Evolutionary conservation across 768 basidiomycete species (phyloP), one percentile per base, ranked within the genome.

Genomic region (Leucocoprinus birnbaumii): DNA sequence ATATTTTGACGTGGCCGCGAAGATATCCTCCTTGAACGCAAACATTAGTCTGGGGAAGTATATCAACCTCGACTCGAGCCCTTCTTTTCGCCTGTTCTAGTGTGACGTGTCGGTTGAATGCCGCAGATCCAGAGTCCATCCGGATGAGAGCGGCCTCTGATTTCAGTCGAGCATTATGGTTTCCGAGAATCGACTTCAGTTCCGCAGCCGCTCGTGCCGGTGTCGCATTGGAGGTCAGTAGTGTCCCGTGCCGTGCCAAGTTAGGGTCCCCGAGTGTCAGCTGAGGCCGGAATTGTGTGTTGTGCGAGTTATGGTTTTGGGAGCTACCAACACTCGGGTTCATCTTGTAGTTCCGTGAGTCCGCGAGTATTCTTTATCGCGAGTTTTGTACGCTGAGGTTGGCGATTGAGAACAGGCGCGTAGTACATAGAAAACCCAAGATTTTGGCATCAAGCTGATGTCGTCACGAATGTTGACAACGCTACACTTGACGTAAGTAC

Each of bases 21-120:
- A 96, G 70, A 59, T 76, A 73, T 6, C 84, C 85, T 2, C 93
- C 93, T 72, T 96, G 90, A 2, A 95, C 87, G 59, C 84, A 85
- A 9, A 82, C 75, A 56, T 90, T 80, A 59, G 82, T 84, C 57
- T 90, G 84, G 27, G 93, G 77, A n/a, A 83, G 69, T 38, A 96
- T 83, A 61, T 95, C 91, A 10, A 95, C 73, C 65, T 89, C 87
- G 1, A 95, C 87, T 50, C 91, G 85, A 7, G 91, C 84, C 21
- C 79, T 82, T 13, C 82, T 64, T 62, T 84, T 86, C 3, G 89
- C 85, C 62, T 89, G 87, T 66, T 91, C 91, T 37, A 92, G 71
- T 1, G 70, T 66, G 19, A 84, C 74, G 11, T 65, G 58, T 31
- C 69, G 64, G 44, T 64, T 53, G 61, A 59, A 52, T 55, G 42